Evolutionary conservation across 371 early-diverging fungal species (phyloP).

Genomic region (Circinella minor): DNA sequence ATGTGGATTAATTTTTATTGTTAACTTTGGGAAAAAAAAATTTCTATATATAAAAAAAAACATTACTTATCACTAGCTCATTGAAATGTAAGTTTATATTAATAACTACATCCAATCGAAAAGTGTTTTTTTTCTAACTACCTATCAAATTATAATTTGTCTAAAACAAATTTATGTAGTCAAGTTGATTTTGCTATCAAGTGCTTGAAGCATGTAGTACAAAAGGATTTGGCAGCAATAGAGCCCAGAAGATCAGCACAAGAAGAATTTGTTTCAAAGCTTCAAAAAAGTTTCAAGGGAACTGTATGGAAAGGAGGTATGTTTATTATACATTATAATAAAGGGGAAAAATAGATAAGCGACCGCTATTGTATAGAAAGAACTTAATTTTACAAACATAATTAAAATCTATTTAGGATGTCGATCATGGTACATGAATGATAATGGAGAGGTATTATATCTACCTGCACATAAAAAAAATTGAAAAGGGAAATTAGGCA

Average conservation of each 20-base stretch:
- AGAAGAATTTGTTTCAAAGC: conserved; percentile 19
- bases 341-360: neutral
- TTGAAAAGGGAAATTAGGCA: too few relatives aligned
- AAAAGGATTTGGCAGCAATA: conserved; percentile 20
- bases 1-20: too few relatives aligned
- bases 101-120: too few relatives aligned
- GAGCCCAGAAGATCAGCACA: conserved; percentile 27
- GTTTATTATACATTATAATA: neutral
- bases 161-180: conserved; percentile 9
- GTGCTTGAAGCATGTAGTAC: conserved; percentile 21
- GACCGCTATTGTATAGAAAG: neutral
- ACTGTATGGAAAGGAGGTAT: conserved; percentile 31
- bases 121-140: neutral
- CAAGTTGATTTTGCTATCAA: conserved; percentile 31
- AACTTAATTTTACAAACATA: neutral
- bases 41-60: neutral
- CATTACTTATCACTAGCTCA: conserved; percentile 18
- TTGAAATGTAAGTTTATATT: conserved; percentile 30
- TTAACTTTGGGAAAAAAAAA: neutral
- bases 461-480: too few relatives aligned
- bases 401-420: conserved; percentile 13
- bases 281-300: conserved; percentile 23
- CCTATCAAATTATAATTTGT: neutral
- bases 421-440: conserved; percentile 31
- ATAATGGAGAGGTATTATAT: conserved; percentile 27